A percentile compares a stretch with the other conserved stretches of the same genome.
Evolutionary conservation across 768 basidiomycete species (phyloP).

Genomic region (Leucocoprinus leucothites): DNA sequence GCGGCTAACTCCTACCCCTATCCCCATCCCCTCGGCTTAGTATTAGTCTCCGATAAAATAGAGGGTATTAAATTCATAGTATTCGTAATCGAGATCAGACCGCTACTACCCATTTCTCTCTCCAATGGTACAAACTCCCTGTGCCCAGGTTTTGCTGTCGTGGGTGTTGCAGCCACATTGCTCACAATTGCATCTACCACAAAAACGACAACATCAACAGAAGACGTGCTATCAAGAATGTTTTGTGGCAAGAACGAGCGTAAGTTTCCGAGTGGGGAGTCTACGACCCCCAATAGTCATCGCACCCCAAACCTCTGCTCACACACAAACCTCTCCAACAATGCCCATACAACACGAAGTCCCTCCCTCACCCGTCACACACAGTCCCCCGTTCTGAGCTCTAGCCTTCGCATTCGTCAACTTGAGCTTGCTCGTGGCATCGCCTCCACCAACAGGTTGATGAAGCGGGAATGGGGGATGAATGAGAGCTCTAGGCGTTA

Average conservation of each 20-base stretch:
- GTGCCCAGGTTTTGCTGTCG: slow-evolving; percentile 30
- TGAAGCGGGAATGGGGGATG: slow-evolving; percentile 42
- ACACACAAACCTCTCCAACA: slow-evolving; percentile 74
- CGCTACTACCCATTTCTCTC: slow-evolving; percentile 41
- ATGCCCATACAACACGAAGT: slow-evolving; percentile 69
- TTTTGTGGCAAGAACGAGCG: too few species aligned
- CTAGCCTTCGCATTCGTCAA: slow-evolving; percentile 72
- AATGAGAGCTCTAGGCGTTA: slow-evolving; percentile 49
- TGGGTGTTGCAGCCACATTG: slow-evolving; percentile 16
- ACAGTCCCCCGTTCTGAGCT: slow-evolving; percentile 65
- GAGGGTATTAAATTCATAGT: slow-evolving; percentile 59
- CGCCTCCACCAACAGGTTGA: slow-evolving; percentile 32
- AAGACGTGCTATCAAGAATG: slow-evolving; percentile 38
- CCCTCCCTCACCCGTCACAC: slow-evolving; percentile 48
- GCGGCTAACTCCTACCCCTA: slow-evolving; percentile 42
- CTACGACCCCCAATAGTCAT: too few species aligned
- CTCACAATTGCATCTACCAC: not conserved
- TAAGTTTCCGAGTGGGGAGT: too few species aligned
- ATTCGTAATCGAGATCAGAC: slow-evolving; percentile 80
- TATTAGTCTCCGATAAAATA: slow-evolving; percentile 41
- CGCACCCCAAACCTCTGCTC: too few species aligned
- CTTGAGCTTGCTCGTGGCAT: slow-evolving; percentile 68
- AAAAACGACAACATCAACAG: slow-evolving; percentile 29
- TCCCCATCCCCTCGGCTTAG: slow-evolving; percentile 27
- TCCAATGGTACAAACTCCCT: slow-evolving; percentile 61